Percentiles rank a stretch among this genome's conserved stretches.
Evolutionary conservation across 2,329 filamentous ascomycete genomes (phyloP).

Genomic region (Ambrosiella cleistominuta): DNA sequence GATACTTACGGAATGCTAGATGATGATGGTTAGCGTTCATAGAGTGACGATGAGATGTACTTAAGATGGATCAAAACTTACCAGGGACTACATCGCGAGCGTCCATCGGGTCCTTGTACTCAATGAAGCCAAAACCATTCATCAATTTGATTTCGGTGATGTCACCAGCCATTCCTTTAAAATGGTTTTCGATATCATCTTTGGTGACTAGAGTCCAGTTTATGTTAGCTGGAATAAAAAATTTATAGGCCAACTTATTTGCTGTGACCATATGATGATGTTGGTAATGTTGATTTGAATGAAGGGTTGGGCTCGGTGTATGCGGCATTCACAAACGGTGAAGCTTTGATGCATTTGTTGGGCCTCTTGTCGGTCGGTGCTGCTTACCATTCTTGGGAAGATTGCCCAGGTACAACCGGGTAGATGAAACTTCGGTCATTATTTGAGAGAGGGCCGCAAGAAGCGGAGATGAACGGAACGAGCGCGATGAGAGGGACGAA

Average conservation of each 20-base stretch:
- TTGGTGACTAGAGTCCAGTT: constrained; percentile 56
- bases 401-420: constrained; percentile 93
- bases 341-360: neutral
- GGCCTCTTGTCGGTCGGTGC: neutral
- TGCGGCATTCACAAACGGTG: neutral
- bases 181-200: constrained; percentile 89
- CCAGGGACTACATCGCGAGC: constrained; percentile 95
- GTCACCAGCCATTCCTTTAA: constrained; percentile 90
- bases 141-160: constrained; percentile 99
- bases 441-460: constrained; percentile 19
- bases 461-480: constrained; percentile 13
- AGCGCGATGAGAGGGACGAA: constrained; percentile 12
- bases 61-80: constrained; percentile 29
- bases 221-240: neutral
- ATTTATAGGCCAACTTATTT: neutral
- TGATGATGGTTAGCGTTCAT: neutral
- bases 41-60: neutral
- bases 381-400: constrained; percentile 81
- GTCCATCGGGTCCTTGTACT: constrained; percentile 97
- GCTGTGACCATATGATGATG: neutral
- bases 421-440: constrained; percentile 83
- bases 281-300: neutral
- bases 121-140: constrained; percentile 99
- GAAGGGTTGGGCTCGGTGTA: neutral
- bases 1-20: constrained; percentile 43